Base-by-base conservation (phyloP, 352 stramenopile species). In the Phytophthora multivora region DNA sequence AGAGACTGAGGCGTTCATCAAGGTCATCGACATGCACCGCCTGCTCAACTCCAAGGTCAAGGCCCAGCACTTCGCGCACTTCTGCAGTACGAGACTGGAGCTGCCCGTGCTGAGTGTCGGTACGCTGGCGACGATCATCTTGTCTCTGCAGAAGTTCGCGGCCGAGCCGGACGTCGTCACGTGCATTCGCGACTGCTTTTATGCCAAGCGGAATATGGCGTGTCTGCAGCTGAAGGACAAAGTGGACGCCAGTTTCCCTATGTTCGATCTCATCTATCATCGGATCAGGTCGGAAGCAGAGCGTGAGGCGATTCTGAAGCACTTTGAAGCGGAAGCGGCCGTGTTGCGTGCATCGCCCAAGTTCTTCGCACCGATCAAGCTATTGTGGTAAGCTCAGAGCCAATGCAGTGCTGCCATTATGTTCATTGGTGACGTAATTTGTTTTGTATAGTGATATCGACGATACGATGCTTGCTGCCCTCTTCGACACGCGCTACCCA, bases 401-500 rank as follows among this genome's bases (percentile, higher is more conserved):
- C 9, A 33, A 33, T 13, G 40, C 13, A 42, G 40, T 48, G 12
- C 36, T 15, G 12, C 8, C 41, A 12, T 41, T 31, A 11, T 16
- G 10, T 30, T 58, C 46, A 57, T 13, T 57, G 21, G 16, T 28
- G 12, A 9, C 40, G 16, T 25, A 23, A 5, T 43, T 21, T 23
- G 15, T 12, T 43, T 41, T 43, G 2, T 51, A 13, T 51, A 93
- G 84, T 60, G 85, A 93, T 51, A 93, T 93, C 53, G 85, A 93
- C 52, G 85, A 93, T 62, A 93, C 85, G 31, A 73, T 93, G 69
- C 68, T 90, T 9, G 86, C 82, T 5, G 77, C 81, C 18, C 71
- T 94, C 10, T 94, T 94, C 38, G 85, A 94, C 58, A 87, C 73
- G 41, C 78, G 85, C 36, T 94, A 94, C 53, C 85, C 85, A 18